These are phyloP conservation scores for Zychaea mexicana DNA, from an alignment of 371 early-diverging fungal genomes.

Conservation along the genomic window DNA sequence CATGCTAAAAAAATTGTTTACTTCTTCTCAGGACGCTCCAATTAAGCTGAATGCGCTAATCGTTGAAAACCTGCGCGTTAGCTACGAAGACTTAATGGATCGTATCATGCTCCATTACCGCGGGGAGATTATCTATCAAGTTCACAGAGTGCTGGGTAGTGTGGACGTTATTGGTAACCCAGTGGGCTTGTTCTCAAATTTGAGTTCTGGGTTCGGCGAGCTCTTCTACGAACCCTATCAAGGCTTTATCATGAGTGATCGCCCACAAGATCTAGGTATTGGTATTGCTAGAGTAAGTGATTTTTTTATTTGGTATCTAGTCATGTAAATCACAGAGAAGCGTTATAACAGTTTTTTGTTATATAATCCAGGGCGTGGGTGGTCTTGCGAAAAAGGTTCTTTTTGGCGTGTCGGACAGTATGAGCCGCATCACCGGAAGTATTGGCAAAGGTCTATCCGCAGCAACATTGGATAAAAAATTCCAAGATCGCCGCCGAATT, in stretches of 20 bases:
- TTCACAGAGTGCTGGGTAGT: constrained; percentile 86
- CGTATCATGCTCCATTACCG: constrained; percentile 65
- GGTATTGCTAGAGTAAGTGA: constrained; percentile 78
- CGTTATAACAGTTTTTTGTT: not conserved
- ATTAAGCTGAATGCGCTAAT: constrained; percentile 81
- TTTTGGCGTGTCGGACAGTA: constrained; percentile 85
- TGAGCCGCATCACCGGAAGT: constrained; percentile 85
- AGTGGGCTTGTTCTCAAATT: constrained; percentile 82
- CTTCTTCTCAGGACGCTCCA: constrained; percentile 69
- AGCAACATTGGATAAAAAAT: constrained; percentile 86
- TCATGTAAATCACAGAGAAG: too few species aligned
- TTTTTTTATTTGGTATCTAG: not conserved
- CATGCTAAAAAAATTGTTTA: not conserved
- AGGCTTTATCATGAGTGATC: constrained; percentile 86
- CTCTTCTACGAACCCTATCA: constrained; percentile 92
- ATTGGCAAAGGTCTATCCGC: constrained; percentile 84
- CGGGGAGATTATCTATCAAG: constrained; percentile 78
- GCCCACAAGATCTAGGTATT: constrained; percentile 87
- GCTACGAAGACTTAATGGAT: constrained; percentile 44
- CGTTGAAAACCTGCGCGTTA: constrained; percentile 77
- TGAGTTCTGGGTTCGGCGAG: constrained; percentile 86
- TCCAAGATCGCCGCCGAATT: constrained; percentile 75
- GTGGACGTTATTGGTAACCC: constrained; percentile 93
- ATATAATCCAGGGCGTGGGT: constrained; percentile 43
- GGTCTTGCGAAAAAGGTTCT: constrained; percentile 78